phyloP scores from a whole-genome alignment of 306 rosid species.

The Malus domestica region ASM211411v1 NC_041805.1:9376001-9376500 shows the following conservation, averaged over 20 bases:
- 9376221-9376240: not conserved
- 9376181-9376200: no score
- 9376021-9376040: no score
- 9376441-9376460: slow-evolving; percentile 25
- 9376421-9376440: slow-evolving; percentile 41
- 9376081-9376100: no score
- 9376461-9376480: slow-evolving; percentile 22
- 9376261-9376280: not conserved
- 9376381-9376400: slow-evolving; percentile 39
- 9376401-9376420: slow-evolving; percentile 50
- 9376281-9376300: not conserved
- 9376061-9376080: no score
- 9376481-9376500: slow-evolving; percentile 23
- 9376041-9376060: no score
- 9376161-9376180: no score
- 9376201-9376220: not conserved
- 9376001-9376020: no score
- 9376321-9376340: not conserved
- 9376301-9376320: not conserved
- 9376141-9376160: no score
- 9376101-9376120: no score
- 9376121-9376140: no score
- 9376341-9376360: slow-evolving; percentile 14
- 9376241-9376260: not conserved
- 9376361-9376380: slow-evolving; percentile 51